phyloP scores from a whole-genome alignment of 176 grass and related monocot species.

The Poa pratensis region DNA sequence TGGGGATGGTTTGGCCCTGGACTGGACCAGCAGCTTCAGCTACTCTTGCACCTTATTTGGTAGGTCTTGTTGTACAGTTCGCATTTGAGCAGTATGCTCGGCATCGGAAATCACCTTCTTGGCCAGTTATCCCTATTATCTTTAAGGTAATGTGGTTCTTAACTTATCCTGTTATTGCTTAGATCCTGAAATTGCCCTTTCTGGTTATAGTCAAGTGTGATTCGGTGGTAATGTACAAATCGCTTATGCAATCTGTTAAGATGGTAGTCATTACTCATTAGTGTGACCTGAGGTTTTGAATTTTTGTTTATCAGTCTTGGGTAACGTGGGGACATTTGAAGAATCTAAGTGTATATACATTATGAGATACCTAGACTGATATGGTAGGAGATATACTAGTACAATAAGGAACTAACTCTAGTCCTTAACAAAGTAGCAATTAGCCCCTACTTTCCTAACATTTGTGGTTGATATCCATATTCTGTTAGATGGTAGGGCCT shows the following conservation, averaged over 20 bases:
- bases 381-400: neutral
- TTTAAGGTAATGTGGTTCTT: constrained; percentile 72
- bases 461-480: neutral
- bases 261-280: constrained; percentile 16
- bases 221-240: neutral
- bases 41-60: constrained; percentile 92
- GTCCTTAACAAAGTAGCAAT: neutral
- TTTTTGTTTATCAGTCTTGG: neutral
- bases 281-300: neutral
- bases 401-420: neutral
- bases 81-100: constrained; percentile 86
- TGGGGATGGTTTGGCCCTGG: constrained; percentile 99
- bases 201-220: neutral
- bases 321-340: neutral
- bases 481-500: neutral
- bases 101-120: constrained; percentile 80
- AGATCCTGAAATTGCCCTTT: constrained; percentile 28
- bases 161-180: constrained; percentile 10
- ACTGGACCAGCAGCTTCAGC: constrained; percentile 96
- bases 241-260: constrained; percentile 25
- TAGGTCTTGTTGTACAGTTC: constrained; percentile 94
- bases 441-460: neutral
- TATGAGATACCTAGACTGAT: neutral
- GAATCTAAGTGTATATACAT: neutral
- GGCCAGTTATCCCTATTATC: constrained; percentile 88